Evolutionary conservation across 768 basidiomycete species (phyloP).

Genomic region (Candolleomyces efflorescens): DNA sequence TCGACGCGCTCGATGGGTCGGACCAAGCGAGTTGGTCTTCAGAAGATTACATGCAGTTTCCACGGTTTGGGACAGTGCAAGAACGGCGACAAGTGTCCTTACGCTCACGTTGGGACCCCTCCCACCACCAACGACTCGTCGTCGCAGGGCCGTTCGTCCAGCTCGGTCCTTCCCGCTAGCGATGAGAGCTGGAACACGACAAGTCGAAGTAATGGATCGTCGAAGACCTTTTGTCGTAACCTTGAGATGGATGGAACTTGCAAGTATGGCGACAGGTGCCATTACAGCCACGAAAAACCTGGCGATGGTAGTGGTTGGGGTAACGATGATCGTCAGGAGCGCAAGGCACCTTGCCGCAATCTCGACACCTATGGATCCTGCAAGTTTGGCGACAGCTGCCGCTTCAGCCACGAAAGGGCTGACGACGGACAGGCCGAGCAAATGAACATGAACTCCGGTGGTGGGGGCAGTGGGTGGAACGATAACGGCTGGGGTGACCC

Average conservation of each 20-base stretch:
- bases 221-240: conserved; percentile 16
- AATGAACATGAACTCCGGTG: not conserved
- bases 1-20: not conserved
- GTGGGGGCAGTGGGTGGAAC: conserved; percentile 4
- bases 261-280: conserved; percentile 16
- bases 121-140: not conserved
- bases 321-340: too few species aligned
- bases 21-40: not conserved
- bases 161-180: not conserved
- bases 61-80: conserved; percentile 34
- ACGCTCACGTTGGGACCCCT: conserved; percentile 23
- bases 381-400: not conserved
- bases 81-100: conserved; percentile 35
- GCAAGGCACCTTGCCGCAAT: too few species aligned
- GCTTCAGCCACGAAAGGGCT: not conserved
- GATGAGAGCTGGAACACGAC: not conserved
- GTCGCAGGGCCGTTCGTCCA: not conserved
- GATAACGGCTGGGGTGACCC: not conserved
- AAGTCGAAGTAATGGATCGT: not conserved
- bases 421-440: conserved; percentile 1
- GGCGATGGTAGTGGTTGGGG: too few species aligned
- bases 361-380: not conserved
- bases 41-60: conserved; percentile 24
- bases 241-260: conserved; percentile 19
- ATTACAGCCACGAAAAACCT: not conserved